A percentile compares a stretch with the other conserved stretches of the same genome.
phyloP scores from a whole-genome alignment of 2,329 filamentous ascomycete species.

The Aureobasidium leucospermi region DNA sequence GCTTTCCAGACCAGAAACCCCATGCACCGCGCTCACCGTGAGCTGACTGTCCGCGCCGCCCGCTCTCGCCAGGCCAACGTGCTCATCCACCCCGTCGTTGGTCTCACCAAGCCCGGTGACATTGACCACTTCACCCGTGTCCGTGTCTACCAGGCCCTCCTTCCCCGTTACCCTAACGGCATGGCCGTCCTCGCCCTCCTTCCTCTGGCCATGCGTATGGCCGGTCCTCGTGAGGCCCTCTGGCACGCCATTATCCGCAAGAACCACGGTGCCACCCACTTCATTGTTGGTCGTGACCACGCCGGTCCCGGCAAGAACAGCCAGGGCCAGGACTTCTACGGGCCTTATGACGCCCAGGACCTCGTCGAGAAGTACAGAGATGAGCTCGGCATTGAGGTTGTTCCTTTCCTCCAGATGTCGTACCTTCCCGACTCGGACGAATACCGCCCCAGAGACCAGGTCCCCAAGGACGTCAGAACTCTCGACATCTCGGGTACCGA shows the following conservation, averaged over 20 bases:
- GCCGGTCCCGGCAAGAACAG: constrained; percentile 98
- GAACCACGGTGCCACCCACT: constrained; percentile 98
- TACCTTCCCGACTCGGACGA: constrained; percentile 96
- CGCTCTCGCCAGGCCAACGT: constrained; percentile 96
- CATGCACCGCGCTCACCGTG: constrained; percentile 97
- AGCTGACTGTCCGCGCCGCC: constrained; percentile 93
- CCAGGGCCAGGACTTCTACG: constrained; percentile 94
- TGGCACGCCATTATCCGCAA: constrained; percentile 99
- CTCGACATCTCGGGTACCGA: constrained; percentile 56
- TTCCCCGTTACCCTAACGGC: constrained; percentile 95
- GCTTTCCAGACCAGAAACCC: constrained; percentile 99
- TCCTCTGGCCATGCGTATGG: constrained; percentile 98
- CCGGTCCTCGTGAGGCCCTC: constrained; percentile 93
- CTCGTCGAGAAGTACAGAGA: constrained; percentile 93
- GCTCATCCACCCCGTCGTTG: constrained; percentile 96
- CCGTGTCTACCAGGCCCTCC: constrained; percentile 93
- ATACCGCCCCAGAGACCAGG: constrained; percentile 89
- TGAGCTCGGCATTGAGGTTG: constrained; percentile 97
- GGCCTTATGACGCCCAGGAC: constrained; percentile 93
- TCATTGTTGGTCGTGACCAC: constrained; percentile 98
- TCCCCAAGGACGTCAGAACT: constrained; percentile 74
- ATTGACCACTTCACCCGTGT: constrained; percentile 99
- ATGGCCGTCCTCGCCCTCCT: constrained; percentile 96
- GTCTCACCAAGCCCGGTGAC: constrained; percentile 96
- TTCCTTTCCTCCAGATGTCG: constrained; percentile 99